Base-by-base conservation (phyloP, 2,329 filamentous ascomycete species). In the Fusarium anguioides region DNA sequence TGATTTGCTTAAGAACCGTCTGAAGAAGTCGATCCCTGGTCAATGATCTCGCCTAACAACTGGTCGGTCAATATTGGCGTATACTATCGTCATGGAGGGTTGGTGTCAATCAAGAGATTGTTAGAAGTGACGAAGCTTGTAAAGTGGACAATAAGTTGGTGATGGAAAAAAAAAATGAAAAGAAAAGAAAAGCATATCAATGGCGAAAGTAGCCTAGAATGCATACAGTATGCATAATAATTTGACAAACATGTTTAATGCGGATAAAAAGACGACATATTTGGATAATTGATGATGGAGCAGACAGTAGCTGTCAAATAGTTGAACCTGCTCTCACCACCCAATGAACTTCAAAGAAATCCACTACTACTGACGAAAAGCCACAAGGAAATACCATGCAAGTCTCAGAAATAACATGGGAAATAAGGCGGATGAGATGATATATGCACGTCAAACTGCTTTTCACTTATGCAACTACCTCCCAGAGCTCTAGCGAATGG, bases 41-140 rank as follows among this genome's bases (percentile, higher is more conserved):
- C 64, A 50, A 35, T 68, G 64, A 68, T 68, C 64, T 65, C 64
- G 64, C 54, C 64, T 65, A 68, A 20, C 46, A 21, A 54, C 27
- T 40, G 46, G 23, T 60, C 50, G 39, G 55, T 45, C 51, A 45
- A 46, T 48, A 44, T 50, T 68, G 68, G 64, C 55, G 65, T 14
- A 18, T 47, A 20, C 33, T 41, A 24, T 20, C 37, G 27, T 20
- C 37, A 44, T 37, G 47, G 40, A 47, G 44, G 18, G 48, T 42
- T 48, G 21, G 21, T 45, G 33, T 44, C 33, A 39, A 63, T 57
- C 55, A 46, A 53, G 31, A 45, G 35, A 27, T 47, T 42, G 57
- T 20, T 55, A 24, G 33, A 35, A 18, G 18, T 33, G 31, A 42
- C 18, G 59, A 60, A 63, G 60, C 50, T 63, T 63, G 58, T 45